These are phyloP conservation scores for Brassica balearica DNA, from an alignment of 441 rosid species.

Conservation along the genomic window DNA sequence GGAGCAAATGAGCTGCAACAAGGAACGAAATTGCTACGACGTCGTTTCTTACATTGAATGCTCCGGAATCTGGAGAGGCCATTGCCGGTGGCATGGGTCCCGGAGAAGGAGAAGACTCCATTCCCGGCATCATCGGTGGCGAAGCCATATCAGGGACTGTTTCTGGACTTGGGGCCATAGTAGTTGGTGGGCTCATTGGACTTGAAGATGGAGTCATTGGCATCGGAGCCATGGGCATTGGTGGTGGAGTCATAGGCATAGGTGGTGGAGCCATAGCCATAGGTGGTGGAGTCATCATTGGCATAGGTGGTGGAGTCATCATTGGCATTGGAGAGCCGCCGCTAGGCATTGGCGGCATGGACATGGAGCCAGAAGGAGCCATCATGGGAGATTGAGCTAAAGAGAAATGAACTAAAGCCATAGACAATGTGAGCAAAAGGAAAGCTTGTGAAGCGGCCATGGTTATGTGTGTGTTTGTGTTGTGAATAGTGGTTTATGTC, in stretches of 20 bases:
- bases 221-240: conserved; percentile 3
- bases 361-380: conserved; percentile 48
- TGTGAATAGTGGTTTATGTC: conserved; percentile 28
- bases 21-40: conserved; percentile 28
- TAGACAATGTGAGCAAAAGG: conserved; percentile 36
- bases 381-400: conserved; percentile 46
- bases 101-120: conserved; percentile 34
- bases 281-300: conserved; percentile 34
- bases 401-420: conserved; percentile 35
- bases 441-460: conserved; percentile 40
- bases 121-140: conserved; percentile 40
- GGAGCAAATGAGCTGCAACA: conserved; percentile 32
- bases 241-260: conserved; percentile 17
- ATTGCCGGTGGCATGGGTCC: conserved; percentile 38
- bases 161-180: conserved; percentile 17
- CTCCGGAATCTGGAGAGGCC: conserved; percentile 39
- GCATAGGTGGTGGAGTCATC: conserved; percentile 37
- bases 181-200: conserved; percentile 28
- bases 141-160: conserved; percentile 35
- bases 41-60: conserved; percentile 33
- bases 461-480: conserved; percentile 17
- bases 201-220: conserved; percentile 36
- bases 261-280: conserved; percentile 35
- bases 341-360: conserved; percentile 41
- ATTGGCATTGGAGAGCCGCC: conserved; percentile 27